Base-by-base conservation (phyloP, 148 eudicot species). In the Pharnaceum exiguum region DNA sequence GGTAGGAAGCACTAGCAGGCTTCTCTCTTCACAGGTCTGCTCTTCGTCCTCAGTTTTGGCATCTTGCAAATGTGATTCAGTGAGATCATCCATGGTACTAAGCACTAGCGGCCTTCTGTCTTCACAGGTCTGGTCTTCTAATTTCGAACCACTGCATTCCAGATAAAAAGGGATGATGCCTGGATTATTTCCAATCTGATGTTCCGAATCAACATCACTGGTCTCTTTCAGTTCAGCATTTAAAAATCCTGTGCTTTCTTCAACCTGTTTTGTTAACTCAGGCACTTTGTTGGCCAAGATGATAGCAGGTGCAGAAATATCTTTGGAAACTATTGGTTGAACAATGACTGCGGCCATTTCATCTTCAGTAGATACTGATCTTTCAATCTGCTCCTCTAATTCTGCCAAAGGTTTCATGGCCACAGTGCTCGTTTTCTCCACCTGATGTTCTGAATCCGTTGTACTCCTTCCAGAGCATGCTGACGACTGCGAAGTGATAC, bases 201-300 rank as follows among this genome's bases (percentile, higher is more conserved):
- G 24, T 16, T 35, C 43, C 56, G 32, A 37, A 49, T 29, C 67
- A 62, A 19, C n/a, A 22, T 36, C 31, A 25, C 29, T 45, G 40
- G 21, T 33, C 25, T 44, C 55, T 52, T 39, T 22, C 38, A 33
- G 42, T 21, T 36, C 58, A 37, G 21, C 35, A 56, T 18, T 44
- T 10, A 32, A 48, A 51, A 36, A 21, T 26, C 28, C 57, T 15
- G 16, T 5, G 19, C n/a, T 42, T 30, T 70, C 51, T 10, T 62
- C 62, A 15, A 27, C 49, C 30, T 24, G 60, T 45, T 55, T 46
- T 53, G 29, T 10, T 38, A 50, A 38, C 46, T 50, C 45, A 5
- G 10, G 33, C 21, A 44, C 19, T 26, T 44, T 42, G 12, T 26
- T 49, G 5, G 16, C 49, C 8, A 30, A 40, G 55, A 63, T 35